A percentile compares a stretch with the other conserved stretches of the same genome.
Conservation (phyloP, 176 grass and related monocot species). For the Oryza brachyantha region DNA sequence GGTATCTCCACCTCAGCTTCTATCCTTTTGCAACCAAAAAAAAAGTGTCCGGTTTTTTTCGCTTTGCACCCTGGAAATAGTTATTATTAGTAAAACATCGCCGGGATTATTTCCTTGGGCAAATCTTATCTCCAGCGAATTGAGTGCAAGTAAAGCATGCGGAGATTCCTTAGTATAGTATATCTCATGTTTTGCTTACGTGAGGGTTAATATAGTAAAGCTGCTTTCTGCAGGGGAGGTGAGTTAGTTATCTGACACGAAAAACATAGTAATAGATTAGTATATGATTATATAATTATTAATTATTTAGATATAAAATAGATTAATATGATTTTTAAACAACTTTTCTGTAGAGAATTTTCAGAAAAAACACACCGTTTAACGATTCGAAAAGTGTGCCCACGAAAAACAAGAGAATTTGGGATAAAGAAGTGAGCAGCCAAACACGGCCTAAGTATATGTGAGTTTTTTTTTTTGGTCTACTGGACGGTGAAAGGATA, state of each 20-base stretch:
- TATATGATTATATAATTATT: too few relatives aligned
- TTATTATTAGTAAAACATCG: not conserved
- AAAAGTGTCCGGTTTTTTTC: not conserved
- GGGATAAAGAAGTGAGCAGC: too few relatives aligned
- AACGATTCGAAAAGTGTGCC: too few relatives aligned
- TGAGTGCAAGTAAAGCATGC: not conserved
- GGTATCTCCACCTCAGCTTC: conserved; percentile 16
- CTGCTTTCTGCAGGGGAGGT: too few relatives aligned
- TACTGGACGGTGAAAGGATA: too few relatives aligned
- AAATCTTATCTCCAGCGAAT: not conserved
- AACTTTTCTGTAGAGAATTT: too few relatives aligned
- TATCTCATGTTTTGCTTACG: not conserved
- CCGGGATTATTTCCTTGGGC: not conserved
- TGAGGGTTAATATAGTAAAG: not conserved
- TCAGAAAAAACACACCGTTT: too few relatives aligned
- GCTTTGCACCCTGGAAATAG: not conserved
- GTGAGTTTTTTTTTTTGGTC: not conserved
- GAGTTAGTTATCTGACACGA: too few relatives aligned
- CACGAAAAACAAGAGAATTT: too few relatives aligned
- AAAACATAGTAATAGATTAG: too few relatives aligned
- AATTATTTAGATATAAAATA: too few relatives aligned
- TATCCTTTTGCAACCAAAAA: not conserved
- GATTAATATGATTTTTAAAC: too few relatives aligned
- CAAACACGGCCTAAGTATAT: not conserved
- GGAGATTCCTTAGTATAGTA: not conserved